These are phyloP conservation scores for Pterocarpus macrocarpus DNA, from an alignment of 306 rosid species.

Conservation along the genomic window DNA sequence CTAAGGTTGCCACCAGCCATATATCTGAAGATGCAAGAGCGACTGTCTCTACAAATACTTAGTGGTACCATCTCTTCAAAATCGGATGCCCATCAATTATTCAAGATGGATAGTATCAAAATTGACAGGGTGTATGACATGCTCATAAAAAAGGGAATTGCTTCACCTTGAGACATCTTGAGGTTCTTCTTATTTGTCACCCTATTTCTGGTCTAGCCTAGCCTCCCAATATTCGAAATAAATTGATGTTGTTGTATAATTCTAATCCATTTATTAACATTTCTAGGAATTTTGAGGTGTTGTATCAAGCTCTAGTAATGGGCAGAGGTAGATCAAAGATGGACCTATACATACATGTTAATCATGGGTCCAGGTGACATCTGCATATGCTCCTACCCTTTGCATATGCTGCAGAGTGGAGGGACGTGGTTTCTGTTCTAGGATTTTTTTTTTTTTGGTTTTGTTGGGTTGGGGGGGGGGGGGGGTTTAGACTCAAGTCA, in stretches of 20 bases:
- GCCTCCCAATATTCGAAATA: background rate
- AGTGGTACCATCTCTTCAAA: conserved; percentile 66
- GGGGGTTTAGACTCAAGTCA: background rate
- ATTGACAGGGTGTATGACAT: conserved; percentile 86
- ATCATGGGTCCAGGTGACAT: background rate
- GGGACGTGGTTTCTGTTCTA: background rate
- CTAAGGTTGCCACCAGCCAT: conserved; percentile 65
- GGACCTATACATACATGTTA: conserved; percentile 25
- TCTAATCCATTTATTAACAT: background rate
- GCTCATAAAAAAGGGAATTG: conserved; percentile 88
- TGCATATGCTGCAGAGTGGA: background rate
- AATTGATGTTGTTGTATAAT: conserved; percentile 14
- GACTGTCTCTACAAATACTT: conserved; percentile 68
- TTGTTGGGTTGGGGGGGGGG: too few species aligned
- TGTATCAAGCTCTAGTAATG: conserved; percentile 39
- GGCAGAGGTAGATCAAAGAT: conserved; percentile 28
- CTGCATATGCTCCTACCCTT: background rate
- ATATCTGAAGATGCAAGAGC: conserved; percentile 84
- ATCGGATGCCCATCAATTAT: conserved; percentile 82
- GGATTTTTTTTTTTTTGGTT: background rate
- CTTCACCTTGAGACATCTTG: conserved; percentile 58
- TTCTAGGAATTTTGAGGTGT: conserved; percentile 28
- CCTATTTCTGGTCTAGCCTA: conserved; percentile 35
- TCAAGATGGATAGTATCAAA: conserved; percentile 76
- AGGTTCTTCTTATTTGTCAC: background rate